Conservation (phyloP, 352 stramenopile species). For the Phytophthora hybrid region DNA sequence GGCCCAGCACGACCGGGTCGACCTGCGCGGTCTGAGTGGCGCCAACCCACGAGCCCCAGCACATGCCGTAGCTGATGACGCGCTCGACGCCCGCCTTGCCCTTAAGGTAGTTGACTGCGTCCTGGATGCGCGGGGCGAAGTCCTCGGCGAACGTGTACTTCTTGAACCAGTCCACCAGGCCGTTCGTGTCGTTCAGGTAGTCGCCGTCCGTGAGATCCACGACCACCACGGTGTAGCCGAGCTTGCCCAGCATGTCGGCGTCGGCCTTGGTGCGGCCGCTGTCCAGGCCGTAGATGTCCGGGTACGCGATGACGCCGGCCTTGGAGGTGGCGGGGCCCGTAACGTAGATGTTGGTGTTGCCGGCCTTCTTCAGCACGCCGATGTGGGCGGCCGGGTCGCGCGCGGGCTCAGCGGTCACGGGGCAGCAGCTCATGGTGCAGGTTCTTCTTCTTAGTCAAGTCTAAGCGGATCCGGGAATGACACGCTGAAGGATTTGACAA, state of each 20-base stretch:
- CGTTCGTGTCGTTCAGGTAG: slow-evolving; percentile 59
- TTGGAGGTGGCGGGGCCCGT: slow-evolving; percentile 70
- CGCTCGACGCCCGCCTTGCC: slow-evolving; percentile 61
- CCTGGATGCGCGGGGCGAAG: slow-evolving; percentile 67
- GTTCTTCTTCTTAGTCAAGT: background rate
- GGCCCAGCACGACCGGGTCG: slow-evolving; percentile 57
- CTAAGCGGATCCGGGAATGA: slow-evolving; percentile 30
- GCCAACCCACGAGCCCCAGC: slow-evolving; percentile 84
- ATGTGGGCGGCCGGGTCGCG: slow-evolving; percentile 50
- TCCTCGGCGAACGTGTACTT: slow-evolving; percentile 71
- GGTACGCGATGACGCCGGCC: slow-evolving; percentile 72
- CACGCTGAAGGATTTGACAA: background rate
- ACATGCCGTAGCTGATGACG: slow-evolving; percentile 85
- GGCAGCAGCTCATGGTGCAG: slow-evolving; percentile 78
- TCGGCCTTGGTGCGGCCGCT: slow-evolving; percentile 85
- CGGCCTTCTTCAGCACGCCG: slow-evolving; percentile 74
- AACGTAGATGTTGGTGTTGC: slow-evolving; percentile 77
- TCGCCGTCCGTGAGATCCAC: slow-evolving; percentile 74
- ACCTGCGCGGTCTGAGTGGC: slow-evolving; percentile 56
- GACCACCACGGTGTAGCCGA: slow-evolving; percentile 80
- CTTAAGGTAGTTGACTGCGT: slow-evolving; percentile 80
- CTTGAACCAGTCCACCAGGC: slow-evolving; percentile 63
- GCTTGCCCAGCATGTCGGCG: slow-evolving; percentile 73
- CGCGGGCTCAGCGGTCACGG: slow-evolving; percentile 69
- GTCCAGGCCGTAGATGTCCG: slow-evolving; percentile 84